phyloP scores from a whole-genome alignment of 441 rosid genomes.

The Breynia disticha region DNA sequence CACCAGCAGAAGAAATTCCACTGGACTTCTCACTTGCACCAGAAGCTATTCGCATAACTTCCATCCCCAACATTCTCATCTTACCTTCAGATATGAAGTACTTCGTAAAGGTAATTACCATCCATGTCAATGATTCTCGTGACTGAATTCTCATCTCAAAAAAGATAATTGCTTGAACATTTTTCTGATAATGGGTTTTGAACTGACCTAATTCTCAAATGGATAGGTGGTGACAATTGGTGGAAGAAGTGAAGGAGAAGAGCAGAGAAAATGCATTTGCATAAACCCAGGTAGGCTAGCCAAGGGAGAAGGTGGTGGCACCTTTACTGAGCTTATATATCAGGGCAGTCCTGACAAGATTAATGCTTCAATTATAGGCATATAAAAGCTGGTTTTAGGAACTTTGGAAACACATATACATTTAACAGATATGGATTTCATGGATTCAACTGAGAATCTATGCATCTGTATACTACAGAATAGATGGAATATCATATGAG shows the following conservation, averaged over 20 bases:
- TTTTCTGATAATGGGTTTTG: neutral
- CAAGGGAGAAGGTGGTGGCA: slow-evolving; percentile 91
- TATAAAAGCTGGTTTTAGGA: slow-evolving; percentile 24
- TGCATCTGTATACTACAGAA: no score
- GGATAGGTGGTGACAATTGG: slow-evolving; percentile 42
- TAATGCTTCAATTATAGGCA: slow-evolving; percentile 59
- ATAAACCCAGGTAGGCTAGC: slow-evolving; percentile 90
- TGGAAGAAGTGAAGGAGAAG: slow-evolving; percentile 49
- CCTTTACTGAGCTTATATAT: slow-evolving; percentile 70
- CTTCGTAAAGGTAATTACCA: slow-evolving; percentile 62
- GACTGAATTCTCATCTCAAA: no score
- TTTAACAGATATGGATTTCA: no score
- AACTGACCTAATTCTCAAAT: neutral
- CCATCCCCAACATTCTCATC: slow-evolving; percentile 68
- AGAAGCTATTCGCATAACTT: slow-evolving; percentile 49
- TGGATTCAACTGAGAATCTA: no score
- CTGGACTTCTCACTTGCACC: slow-evolving; percentile 73
- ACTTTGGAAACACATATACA: no score
- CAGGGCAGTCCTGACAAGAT: slow-evolving; percentile 49
- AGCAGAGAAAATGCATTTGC: slow-evolving; percentile 56
- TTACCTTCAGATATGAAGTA: slow-evolving; percentile 85
- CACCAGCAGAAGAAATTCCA: slow-evolving; percentile 79
- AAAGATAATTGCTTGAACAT: neutral
- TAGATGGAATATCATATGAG: no score
- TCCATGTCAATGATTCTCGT: no score